These are phyloP conservation scores for Nemophila menziesii DNA, from an alignment of 257 asterid genomes.

Conservation along the genomic window DNA sequence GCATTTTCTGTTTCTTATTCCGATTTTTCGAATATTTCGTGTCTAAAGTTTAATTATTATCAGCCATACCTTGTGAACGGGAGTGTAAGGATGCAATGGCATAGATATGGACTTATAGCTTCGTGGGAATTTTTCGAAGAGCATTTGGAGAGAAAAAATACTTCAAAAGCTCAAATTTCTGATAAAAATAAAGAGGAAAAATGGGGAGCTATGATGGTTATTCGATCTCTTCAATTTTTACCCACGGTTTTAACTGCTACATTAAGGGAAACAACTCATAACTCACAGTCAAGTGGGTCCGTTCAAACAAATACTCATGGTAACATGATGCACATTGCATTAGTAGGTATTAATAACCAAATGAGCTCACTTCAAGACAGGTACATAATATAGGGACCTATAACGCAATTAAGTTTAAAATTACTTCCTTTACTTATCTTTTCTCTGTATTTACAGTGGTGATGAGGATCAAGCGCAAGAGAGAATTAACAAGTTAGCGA, in stretches of 20 bases:
- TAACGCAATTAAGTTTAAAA: too few relatives aligned
- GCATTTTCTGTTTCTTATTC: constrained; percentile 4
- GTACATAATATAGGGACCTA: constrained; percentile 28
- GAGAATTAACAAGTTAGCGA: constrained; percentile 81
- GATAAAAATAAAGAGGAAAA: constrained; percentile 46
- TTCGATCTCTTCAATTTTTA: constrained; percentile 82
- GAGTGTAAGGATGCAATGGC: constrained; percentile 99
- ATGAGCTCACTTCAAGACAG: constrained; percentile 97
- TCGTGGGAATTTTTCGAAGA: constrained; percentile 92
- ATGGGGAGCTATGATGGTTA: constrained; percentile 97
- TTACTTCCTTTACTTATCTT: constrained; percentile 2
- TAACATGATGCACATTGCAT: constrained; percentile 92
- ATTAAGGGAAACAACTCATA: constrained; percentile 66
- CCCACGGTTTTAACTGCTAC: constrained; percentile 78
- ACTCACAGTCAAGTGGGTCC: constrained; percentile 30
- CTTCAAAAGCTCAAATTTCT: constrained; percentile 25
- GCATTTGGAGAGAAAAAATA: constrained; percentile 44
- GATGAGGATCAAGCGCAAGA: constrained; percentile 99
- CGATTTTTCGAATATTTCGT: constrained; percentile 3
- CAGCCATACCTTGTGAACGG: constrained; percentile 96
- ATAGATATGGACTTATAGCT: constrained; percentile 94
- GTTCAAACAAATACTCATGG: constrained; percentile 31
- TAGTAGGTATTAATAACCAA: constrained; percentile 93
- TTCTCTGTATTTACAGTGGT: constrained; percentile 44
- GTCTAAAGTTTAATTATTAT: constrained; percentile 18